Conservation (phyloP, 352 stramenopile genomes). For the Pythium myriotylum region DNA sequence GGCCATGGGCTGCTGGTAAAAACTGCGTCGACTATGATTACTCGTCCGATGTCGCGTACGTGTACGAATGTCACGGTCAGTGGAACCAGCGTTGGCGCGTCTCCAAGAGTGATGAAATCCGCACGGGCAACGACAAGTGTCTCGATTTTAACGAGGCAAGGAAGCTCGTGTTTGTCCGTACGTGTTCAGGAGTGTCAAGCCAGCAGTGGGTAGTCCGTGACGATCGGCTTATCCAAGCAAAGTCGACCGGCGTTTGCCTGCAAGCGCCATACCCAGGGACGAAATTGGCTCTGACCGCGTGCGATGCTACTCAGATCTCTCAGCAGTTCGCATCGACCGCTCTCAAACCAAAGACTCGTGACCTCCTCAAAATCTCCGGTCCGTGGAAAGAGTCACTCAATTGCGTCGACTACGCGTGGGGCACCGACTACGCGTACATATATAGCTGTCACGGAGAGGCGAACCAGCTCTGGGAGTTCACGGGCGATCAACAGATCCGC, state of each 20-base stretch:
- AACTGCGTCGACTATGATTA: conserved; percentile 7
- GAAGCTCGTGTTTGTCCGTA: too few species aligned
- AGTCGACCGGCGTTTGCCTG: neutral
- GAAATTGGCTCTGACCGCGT: neutral
- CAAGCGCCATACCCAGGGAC: neutral
- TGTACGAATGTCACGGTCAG: neutral
- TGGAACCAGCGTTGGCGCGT: neutral
- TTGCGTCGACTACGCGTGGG: neutral
- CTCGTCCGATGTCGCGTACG: neutral
- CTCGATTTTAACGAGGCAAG: neutral
- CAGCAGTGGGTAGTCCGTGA: conserved; percentile 2
- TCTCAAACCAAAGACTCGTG: neutral
- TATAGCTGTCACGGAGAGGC: neutral
- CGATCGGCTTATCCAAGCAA: neutral
- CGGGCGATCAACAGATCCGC: conserved; percentile 3
- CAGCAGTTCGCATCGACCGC: conserved; percentile 7
- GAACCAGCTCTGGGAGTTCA: conserved; percentile 8
- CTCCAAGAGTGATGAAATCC: neutral
- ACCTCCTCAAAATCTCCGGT: neutral
- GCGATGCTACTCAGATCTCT: neutral
- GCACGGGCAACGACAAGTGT: neutral
- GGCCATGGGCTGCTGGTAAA: neutral
- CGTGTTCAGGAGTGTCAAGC: too few species aligned
- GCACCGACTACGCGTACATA: neutral
- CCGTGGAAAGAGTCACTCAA: neutral